phyloP scores from a whole-genome alignment of 768 basidiomycete species.

The Mycena floridula region DNA sequence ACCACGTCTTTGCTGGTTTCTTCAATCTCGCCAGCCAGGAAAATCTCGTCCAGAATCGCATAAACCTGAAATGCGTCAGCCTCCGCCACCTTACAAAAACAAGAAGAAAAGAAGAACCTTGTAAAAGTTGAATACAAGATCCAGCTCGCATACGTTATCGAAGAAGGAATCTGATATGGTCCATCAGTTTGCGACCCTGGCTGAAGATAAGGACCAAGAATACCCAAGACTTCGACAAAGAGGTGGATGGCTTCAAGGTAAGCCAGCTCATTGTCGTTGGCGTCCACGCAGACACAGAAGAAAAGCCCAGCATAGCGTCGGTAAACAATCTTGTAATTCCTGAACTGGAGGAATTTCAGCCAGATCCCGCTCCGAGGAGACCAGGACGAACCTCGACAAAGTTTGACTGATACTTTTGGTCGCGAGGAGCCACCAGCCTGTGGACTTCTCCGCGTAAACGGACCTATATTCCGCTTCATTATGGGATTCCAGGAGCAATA shows the following conservation, averaged over 20 bases:
- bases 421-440: conserved; percentile 88
- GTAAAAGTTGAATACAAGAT: conserved; percentile 98
- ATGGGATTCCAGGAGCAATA: not conserved
- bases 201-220: conserved; percentile 18
- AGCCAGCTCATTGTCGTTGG: conserved; percentile 96
- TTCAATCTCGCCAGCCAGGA: conserved; percentile 96
- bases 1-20: conserved; percentile 98
- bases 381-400: conserved; percentile 81
- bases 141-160: conserved; percentile 97
- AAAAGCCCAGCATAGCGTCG: conserved; percentile 95
- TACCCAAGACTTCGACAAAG: conserved; percentile 96
- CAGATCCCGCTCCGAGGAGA: not conserved
- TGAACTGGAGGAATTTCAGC: conserved; percentile 54
- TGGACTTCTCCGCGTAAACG: conserved; percentile 95
- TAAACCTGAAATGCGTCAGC: conserved; percentile 60
- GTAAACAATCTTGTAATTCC: conserved; percentile 97
- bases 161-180: conserved; percentile 84
- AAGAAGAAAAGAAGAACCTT: conserved; percentile 46
- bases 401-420: conserved; percentile 99
- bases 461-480: conserved; percentile 43
- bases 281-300: conserved; percentile 96
- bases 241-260: conserved; percentile 97
- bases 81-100: not conserved
- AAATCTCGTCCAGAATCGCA: conserved; percentile 96
- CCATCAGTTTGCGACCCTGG: too few relatives aligned